These are phyloP conservation scores for Ganoderma sp. DNA, from an alignment of 1,284 basidiomycete genomes.

Conservation along the genomic window DNA sequence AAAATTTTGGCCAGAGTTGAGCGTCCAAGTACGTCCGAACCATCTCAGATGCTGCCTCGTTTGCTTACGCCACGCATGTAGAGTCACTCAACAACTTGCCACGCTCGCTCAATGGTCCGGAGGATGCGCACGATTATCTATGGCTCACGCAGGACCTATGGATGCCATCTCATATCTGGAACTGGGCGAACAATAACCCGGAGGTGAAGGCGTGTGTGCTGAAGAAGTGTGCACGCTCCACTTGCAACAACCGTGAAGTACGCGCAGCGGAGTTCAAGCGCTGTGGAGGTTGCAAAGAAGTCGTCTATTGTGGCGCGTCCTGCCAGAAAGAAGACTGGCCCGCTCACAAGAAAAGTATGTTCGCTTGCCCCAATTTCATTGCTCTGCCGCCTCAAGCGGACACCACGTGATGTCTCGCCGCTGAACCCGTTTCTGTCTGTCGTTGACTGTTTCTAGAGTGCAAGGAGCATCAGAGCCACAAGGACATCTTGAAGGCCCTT, in stretches of 20 bases:
- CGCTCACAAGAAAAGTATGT: slow-evolving; percentile 42
- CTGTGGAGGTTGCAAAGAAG: slow-evolving; percentile 40
- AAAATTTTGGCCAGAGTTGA: slow-evolving; percentile 47
- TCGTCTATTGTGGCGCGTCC: slow-evolving; percentile 44
- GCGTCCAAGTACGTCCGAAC: slow-evolving; percentile 43
- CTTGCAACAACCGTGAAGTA: slow-evolving; percentile 31
- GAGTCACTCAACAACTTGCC: slow-evolving; percentile 42
- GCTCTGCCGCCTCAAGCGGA: slow-evolving; percentile 24
- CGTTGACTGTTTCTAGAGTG: slow-evolving; percentile 23
- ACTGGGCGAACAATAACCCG: slow-evolving; percentile 46
- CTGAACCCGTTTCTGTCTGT: slow-evolving; percentile 15
- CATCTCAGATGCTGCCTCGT: background rate
- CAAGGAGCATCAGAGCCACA: slow-evolving; percentile 29
- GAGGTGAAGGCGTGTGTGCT: slow-evolving; percentile 38
- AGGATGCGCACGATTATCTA: slow-evolving; percentile 52
- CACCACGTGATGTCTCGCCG: slow-evolving; percentile 11
- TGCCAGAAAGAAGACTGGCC: slow-evolving; percentile 51
- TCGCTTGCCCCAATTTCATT: slow-evolving; percentile 33
- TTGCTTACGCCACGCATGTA: slow-evolving; percentile 25
- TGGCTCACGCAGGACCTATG: slow-evolving; percentile 52
- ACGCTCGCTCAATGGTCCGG: slow-evolving; percentile 44
- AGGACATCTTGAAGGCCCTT: slow-evolving; percentile 30
- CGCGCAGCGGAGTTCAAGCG: slow-evolving; percentile 37
- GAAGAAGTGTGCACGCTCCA: slow-evolving; percentile 28
- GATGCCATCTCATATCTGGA: slow-evolving; percentile 49